Evolutionary conservation across 305 asterid species (phyloP), one percentile per base, ranked within the genome.

Genomic region (Fraxinus ornus): DNA sequence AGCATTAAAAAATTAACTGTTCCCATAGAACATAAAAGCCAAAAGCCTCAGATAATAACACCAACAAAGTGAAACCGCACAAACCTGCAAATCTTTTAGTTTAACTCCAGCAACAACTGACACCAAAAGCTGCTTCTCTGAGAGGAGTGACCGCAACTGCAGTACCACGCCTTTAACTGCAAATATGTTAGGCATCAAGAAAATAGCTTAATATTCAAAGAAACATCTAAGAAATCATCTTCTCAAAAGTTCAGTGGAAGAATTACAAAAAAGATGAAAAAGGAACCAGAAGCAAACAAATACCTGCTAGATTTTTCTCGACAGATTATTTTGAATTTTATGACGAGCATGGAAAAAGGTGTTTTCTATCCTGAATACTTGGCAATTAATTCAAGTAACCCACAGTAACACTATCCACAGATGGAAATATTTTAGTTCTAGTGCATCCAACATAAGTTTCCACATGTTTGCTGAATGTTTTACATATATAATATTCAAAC

Each of bases 31-130:
- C 47, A 77, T n/a, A 36, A 39, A 30, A 24, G 17, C 17, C 17
- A 36, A 77, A 57, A 26, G n/a, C 47, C 37, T 76, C 80, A 55
- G 66, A 55, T n/a, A 55, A 76, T 62, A 62, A 21, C 15, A 62
- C 30, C 13, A 22, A 22, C 32, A 21, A 26, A 24, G 62, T 9
- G 36, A n/a, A 52, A 78, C 72, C 19, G 81, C 15, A 87, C 88
- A 64, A 84, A 95, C 99, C 97, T 95, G 98, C 78, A 95, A 89
- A 90, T 93, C 97, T 85, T 92, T 94, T 80, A 94, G 86, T 88
- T 91, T 93, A 79, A 93, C 90, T 22, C 98, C 99, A 24, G 98
- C 99, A 85, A 79, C 97, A 88, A 95, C 98, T n/a, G 98, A 93
- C 72, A 95, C 99, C 85, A 95, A 84, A 83, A 95, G 92, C 84